Evolutionary conservation across 2,329 filamentous ascomycete genomes (phyloP).

Genomic region (Ceratocystis lukuohia): DNA sequence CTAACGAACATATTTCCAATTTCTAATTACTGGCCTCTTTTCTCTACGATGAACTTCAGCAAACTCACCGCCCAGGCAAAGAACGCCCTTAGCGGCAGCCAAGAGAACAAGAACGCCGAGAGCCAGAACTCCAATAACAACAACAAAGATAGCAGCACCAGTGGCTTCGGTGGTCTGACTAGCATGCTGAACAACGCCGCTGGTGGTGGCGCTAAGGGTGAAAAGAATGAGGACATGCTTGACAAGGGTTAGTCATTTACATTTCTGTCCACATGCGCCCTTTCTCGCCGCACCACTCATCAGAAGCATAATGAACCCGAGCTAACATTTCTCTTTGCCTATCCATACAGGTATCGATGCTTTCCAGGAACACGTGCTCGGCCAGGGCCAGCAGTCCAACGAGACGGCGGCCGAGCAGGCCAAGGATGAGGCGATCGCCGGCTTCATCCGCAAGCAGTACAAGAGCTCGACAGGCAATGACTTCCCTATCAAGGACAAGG

Average conservation of each 20-base stretch:
- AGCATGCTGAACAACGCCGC: conserved; percentile 59
- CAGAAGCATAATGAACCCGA: neutral
- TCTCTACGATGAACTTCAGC: conserved; percentile 17
- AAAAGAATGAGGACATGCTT: conserved; percentile 71
- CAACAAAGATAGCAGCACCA: conserved; percentile 28
- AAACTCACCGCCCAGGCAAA: conserved; percentile 20
- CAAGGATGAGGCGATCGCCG: conserved; percentile 67
- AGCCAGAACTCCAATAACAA: conserved; percentile 24
- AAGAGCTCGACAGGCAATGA: conserved; percentile 56
- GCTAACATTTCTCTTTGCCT: neutral
- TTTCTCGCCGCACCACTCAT: neutral
- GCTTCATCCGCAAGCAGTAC: conserved; percentile 58
- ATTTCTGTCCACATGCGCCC: neutral
- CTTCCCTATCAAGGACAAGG: conserved; percentile 57
- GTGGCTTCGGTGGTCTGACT: conserved; percentile 42
- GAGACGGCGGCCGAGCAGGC: conserved; percentile 64
- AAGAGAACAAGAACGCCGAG: conserved; percentile 16
- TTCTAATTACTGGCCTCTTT: neutral
- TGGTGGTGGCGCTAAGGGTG: conserved; percentile 58
- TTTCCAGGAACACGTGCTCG: conserved; percentile 62
- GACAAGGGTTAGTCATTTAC: conserved; percentile 51
- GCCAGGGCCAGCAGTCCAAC: conserved; percentile 57
- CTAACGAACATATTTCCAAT: neutral
- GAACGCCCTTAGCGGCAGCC: conserved; percentile 17
- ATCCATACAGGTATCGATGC: conserved; percentile 51